Conservation (phyloP, 2,329 filamentous ascomycete species). For the Talaromyces albobiverticillius region DNA sequence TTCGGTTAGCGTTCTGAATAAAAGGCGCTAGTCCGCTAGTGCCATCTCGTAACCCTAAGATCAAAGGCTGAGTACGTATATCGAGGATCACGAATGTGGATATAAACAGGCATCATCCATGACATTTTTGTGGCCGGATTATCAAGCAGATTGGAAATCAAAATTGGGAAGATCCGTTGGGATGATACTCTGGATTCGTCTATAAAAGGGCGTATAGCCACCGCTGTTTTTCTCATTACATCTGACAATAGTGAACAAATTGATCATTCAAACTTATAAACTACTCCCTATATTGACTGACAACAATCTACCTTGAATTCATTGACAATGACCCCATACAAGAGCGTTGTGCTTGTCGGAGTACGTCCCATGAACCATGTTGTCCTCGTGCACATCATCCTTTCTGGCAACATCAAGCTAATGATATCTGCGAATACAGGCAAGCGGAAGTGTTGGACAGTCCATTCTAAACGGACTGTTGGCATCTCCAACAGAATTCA, state of each 20-base stretch:
- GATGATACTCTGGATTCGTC: too few relatives aligned
- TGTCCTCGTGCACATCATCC: not conserved
- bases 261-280: too few relatives aligned
- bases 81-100: too few relatives aligned
- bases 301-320: not conserved
- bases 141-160: not conserved
- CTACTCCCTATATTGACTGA: not conserved
- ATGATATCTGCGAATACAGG: constrained; percentile 1
- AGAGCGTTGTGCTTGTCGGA: constrained; percentile 10
- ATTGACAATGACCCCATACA: constrained; percentile 4
- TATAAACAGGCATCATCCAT: too few relatives aligned
- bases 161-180: not conserved
- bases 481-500: constrained; percentile 1
- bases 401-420: not conserved
- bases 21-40: not conserved
- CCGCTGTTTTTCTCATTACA: not conserved
- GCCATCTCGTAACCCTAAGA: too few relatives aligned
- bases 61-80: too few relatives aligned
- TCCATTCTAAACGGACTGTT: constrained; percentile 6
- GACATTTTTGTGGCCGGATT: not conserved
- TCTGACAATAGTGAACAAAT: too few relatives aligned
- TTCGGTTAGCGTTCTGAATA: not conserved
- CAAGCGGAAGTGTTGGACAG: constrained; percentile 6
- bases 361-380: not conserved
- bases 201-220: too few relatives aligned